Base-by-base conservation (phyloP, 164 flowering plant species). In the Nymphaea colorata region DNA sequence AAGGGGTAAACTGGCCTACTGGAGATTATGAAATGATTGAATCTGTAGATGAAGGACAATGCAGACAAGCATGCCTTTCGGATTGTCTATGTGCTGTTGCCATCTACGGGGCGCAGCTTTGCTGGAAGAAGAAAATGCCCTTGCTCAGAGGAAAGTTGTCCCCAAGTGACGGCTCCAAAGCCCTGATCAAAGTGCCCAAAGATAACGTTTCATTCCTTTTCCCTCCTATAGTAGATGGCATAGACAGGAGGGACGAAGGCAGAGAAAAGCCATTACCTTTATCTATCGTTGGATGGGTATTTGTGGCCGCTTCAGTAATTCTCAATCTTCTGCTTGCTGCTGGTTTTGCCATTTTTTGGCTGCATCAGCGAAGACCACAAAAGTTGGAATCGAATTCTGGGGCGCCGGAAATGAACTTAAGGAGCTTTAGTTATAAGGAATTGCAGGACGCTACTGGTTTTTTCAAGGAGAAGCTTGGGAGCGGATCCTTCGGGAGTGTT, bases 401-500 rank as follows among this genome's bases (percentile, higher is more conserved):
- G 41, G 6, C 59, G 66, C 16, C 68, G 10, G 43, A 55, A 55
- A 16, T 55, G 59, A 73, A 71, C 62, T 8, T 78, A 71, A 71
- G 67, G 63, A 69, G 67, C 4, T 78, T 70, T 67, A 69, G 76
- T 17, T 75, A 44, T 44, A 66, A 53, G 47, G 78, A 76, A 67
- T 61, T 78, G 65, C 55, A 67, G 15, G 75, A 71, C 53, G 81
- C 75, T 14, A 78, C 81, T 15, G 68, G 61, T 15, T 76, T 73
- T 15, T 78, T 78, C 67, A 66, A 53, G 41, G 64, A 66, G 42
- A 68, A 6, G 41, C 47, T 78, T 4, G 75, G 81, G 6, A 68
- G 25, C 17, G 81, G 81, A 43, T 71, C 75, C 5, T 78, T 69
- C 64, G 76, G 78, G 16, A 73, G 74, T 12, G 81, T 75, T 17